Evolutionary conservation across 164 flowering plant species (phyloP), one percentile per base, ranked within the genome.

Genomic region (Cinnamomum micranthum): DNA sequence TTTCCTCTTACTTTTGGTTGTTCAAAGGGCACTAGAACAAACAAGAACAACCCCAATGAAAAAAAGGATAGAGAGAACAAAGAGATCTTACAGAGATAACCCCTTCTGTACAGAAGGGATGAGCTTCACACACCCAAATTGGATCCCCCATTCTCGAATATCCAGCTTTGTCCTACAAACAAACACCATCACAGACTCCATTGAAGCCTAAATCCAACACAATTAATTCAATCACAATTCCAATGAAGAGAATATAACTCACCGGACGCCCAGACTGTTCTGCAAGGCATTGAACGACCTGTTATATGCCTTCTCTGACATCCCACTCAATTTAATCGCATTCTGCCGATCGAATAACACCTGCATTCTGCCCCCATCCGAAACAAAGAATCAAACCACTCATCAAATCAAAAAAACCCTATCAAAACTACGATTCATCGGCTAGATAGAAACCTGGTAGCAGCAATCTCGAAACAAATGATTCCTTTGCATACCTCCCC

Each of bases 401-500:
- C 4, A 27, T 71, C 74, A 27, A n/a, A 55, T 6, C 73, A 12
- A 13, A 0, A 55, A 17, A 60, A 22, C 73, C 68, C 55, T 31
- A 24, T 2, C 2, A 27, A 59, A 33, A 6, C 1, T 27, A 31
- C 20, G 10, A 9, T 65, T 11, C 47, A 68, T 55, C 68, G 25
- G 24, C 33, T 0, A 13, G 50, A 33, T 66, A 33, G 31, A 15
- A 70, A 92, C 99, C 92, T 87, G 10, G 87, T 77, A 27, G 98
- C 97, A 71, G 97, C 97, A 68, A 96, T 92, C 74, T 96, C 99
- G 60, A 96, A 81, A 80, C 99, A 96, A 62, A 96, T 91, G 22
- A 96, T 63, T 6, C 95, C 95, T 79, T 96, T 96, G 62, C 97
- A 92, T 14, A 90, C 79, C 85, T 96, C 99, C 1, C 99, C 99